Evolutionary conservation across 306 rosid species (phyloP).

Genomic region (Fagus crenata): DNA sequence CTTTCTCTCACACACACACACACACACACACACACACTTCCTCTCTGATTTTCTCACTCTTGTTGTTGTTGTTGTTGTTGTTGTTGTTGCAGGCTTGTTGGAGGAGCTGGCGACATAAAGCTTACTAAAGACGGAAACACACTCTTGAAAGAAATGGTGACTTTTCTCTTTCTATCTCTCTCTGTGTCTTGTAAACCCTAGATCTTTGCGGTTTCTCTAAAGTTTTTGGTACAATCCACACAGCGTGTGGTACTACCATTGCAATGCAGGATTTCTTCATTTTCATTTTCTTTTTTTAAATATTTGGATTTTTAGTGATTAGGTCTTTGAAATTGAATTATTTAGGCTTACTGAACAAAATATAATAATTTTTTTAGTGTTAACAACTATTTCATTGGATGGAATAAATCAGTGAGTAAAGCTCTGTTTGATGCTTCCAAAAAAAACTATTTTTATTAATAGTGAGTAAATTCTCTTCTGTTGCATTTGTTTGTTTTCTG

Average conservation of each 20-base stretch:
- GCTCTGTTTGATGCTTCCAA: too few relatives aligned
- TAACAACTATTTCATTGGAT: too few relatives aligned
- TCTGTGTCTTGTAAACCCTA: not conserved
- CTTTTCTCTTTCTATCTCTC: not conserved
- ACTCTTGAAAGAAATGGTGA: conserved; percentile 89
- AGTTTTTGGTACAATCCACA: not conserved
- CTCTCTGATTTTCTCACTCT: not conserved
- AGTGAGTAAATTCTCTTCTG: too few relatives aligned
- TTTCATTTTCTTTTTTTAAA: not conserved
- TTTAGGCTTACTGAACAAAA: too few relatives aligned
- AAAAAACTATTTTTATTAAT: too few relatives aligned
- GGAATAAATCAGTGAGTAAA: too few relatives aligned
- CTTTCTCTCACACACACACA: not conserved
- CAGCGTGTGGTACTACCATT: not conserved
- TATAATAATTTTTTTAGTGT: too few relatives aligned
- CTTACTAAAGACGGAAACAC: conserved; percentile 98
- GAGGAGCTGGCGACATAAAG: conserved; percentile 95
- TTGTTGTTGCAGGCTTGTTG: conserved; percentile 69
- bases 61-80: not conserved
- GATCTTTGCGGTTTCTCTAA: conserved; percentile 22
- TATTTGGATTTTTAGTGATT: not conserved
- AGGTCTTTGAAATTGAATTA: too few relatives aligned
- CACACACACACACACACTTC: not conserved
- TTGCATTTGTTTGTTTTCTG: too few relatives aligned
- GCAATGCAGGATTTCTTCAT: not conserved